Conservation (phyloP, 2,329 filamentous ascomycete species). For the Aspergillus novoparasiticus region DNA sequence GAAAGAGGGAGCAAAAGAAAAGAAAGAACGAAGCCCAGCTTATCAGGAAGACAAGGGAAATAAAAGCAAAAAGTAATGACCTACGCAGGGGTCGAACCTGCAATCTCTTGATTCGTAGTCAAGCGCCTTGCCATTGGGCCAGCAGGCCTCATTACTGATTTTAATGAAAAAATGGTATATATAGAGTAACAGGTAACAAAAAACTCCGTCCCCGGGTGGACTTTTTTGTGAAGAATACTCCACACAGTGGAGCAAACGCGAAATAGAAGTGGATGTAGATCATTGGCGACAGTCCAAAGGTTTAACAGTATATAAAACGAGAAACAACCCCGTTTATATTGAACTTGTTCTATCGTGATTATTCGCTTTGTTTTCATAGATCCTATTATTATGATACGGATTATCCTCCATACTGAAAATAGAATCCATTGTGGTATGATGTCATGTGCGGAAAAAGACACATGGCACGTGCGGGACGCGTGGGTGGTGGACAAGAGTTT, state of each 20-base stretch:
- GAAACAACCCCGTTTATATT: neutral
- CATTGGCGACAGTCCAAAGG: neutral
- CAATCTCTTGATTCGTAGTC: slow-evolving; percentile 57
- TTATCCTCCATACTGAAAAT: neutral
- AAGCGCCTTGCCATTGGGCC: slow-evolving; percentile 49
- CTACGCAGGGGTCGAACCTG: slow-evolving; percentile 50
- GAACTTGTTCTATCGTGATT: neutral
- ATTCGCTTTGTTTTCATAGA: neutral
- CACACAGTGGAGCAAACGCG: neutral
- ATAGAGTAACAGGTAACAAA: rapidly evolving
- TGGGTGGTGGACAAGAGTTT: neutral
- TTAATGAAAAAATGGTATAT: neutral
- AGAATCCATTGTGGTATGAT: neutral
- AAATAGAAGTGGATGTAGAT: neutral
- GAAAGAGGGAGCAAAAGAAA: neutral
- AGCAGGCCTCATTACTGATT: neutral
- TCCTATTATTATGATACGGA: neutral
- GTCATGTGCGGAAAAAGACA: slow-evolving; percentile 2
- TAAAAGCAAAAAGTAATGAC: slow-evolving; percentile 22
- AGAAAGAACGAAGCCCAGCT: neutral
- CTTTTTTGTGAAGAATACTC: neutral
- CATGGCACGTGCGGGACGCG: neutral
- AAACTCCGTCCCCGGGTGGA: rapidly evolving
- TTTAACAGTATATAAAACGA: neutral
- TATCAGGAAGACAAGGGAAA: neutral